phyloP scores from a whole-genome alignment of 202 grass and related monocot species.

The Dendrocalamus latiflorus region DNA sequence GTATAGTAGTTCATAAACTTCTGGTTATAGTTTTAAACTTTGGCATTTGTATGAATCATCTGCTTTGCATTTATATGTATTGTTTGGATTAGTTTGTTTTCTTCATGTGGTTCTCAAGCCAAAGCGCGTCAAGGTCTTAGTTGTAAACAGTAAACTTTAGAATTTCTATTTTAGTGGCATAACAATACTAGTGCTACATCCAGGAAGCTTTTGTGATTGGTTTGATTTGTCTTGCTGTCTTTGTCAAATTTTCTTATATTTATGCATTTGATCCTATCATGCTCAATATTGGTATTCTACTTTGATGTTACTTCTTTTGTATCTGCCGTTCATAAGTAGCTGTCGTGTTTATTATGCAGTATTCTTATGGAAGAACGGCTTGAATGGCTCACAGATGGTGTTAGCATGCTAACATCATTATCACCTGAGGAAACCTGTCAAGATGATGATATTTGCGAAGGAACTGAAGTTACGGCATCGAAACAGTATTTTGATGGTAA shows the following conservation, averaged over 20 bases:
- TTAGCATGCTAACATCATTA: conserved; percentile 73
- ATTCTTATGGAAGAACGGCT: conserved; percentile 96
- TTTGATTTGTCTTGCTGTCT: not conserved
- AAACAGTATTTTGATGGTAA: conserved; percentile 35
- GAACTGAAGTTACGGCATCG: conserved; percentile 32
- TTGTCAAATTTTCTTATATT: conserved; percentile 17
- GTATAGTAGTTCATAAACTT: not conserved
- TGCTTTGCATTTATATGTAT: not conserved
- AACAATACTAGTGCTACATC: not conserved
- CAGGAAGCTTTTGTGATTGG: not conserved
- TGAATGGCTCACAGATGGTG: conserved; percentile 73
- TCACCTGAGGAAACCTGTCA: conserved; percentile 55
- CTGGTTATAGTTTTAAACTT: not conserved
- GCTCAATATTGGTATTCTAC: conserved; percentile 17
- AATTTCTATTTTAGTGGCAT: conserved; percentile 18
- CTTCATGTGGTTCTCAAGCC: not conserved
- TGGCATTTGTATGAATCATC: not conserved
- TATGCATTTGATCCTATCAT: conserved; percentile 16
- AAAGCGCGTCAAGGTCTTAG: not conserved
- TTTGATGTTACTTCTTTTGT: conserved; percentile 4
- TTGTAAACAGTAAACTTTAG: not conserved
- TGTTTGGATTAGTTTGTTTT: conserved; percentile 7
- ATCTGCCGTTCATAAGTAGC: conserved; percentile 15
- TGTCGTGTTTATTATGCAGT: conserved; percentile 31
- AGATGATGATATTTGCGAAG: conserved; percentile 43